phyloP scores from a whole-genome alignment of 2,329 filamentous ascomycete genomes.

The Xylariaceae sp. region DNA sequence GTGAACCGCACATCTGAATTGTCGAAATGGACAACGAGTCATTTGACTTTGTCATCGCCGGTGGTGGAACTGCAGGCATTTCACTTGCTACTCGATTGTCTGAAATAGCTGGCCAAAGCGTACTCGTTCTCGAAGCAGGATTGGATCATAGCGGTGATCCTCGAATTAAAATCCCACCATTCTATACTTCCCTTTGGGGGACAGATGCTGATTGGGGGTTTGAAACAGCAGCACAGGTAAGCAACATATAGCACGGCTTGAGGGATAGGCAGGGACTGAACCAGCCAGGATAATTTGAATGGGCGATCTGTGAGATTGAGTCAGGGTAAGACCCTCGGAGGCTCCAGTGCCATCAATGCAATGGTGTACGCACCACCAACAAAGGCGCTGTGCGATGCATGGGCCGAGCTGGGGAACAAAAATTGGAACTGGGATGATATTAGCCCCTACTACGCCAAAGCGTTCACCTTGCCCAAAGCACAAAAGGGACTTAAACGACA shows the following conservation, averaged over 20 bases:
- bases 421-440: slow-evolving; percentile 23
- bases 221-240: not conserved
- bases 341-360: slow-evolving; percentile 25
- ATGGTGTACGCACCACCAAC: slow-evolving; percentile 22
- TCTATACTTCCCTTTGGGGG: slow-evolving; percentile 10
- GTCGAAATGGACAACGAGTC: not conserved
- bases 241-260: no score
- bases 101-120: slow-evolving; percentile 1
- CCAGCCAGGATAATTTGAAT: slow-evolving; percentile 9
- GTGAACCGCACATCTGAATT: not conserved
- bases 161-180: slow-evolving; percentile 15
- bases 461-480: slow-evolving; percentile 16
- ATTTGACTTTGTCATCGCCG: slow-evolving; percentile 18
- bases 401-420: slow-evolving; percentile 22
- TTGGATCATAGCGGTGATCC: slow-evolving; percentile 14
- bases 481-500: slow-evolving; percentile 1
- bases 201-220: slow-evolving; percentile 17
- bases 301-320: slow-evolving; percentile 16
- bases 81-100: slow-evolving; percentile 15
- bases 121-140: slow-evolving; percentile 19
- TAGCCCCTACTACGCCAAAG: slow-evolving; percentile 17
- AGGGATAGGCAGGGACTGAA: not conserved
- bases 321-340: slow-evolving; percentile 25
- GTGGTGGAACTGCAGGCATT: slow-evolving; percentile 17
- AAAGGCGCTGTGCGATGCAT: slow-evolving; percentile 16